Evolutionary conservation across 1,284 basidiomycete species (phyloP), one percentile per base, ranked within the genome.

Genomic region (Thecaphora frezii): DNA sequence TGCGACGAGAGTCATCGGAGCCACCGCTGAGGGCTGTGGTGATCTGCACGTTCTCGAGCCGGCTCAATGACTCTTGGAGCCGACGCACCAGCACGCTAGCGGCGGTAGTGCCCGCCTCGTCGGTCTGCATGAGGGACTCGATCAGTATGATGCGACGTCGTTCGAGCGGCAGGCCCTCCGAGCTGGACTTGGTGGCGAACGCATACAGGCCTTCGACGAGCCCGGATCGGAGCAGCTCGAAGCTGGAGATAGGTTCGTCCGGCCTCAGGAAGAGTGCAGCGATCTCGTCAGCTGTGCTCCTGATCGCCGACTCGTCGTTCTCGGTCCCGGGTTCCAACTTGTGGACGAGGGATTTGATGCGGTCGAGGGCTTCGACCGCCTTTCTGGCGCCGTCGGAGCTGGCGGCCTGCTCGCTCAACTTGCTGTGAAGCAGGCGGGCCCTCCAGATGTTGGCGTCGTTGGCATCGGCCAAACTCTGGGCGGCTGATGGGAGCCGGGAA

Each of bases 141-240:
- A 67, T 50, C 5, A 76, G 56, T n/a, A 74, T 48, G 24, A 50
- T 41, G 19, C 69, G 63, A 12, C 73, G 60, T n/a, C 30, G 47
- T 14, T 58, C 40, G 14, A 58, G 44, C 0, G 73, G 58, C 24
- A 73, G 39, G 19, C 51, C 56, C 24, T 44, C 46, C 2, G 39
- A 45, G 16, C 19, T 24, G 18, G 33, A 4, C 58, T 87, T 86
- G 3, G 89, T 89, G 5, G 91, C 86, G 80, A 92, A 93, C 44
- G 85, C 85, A 50, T 97, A 84, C 40, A 98, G 79, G 2, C 87
- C 88, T 66, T 96, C 92, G 1, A 97, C 88, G 1, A 97, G 84
- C 2, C 93, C 94, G 72, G 91, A 94, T 73, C 96, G 89, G 51
- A 97, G 82, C 39, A 98, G 81, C 81, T 99, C 96, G 69, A 97